Evolutionary conservation across 352 stramenopile species (phyloP).

Genomic region (Phytophthora quininea): DNA sequence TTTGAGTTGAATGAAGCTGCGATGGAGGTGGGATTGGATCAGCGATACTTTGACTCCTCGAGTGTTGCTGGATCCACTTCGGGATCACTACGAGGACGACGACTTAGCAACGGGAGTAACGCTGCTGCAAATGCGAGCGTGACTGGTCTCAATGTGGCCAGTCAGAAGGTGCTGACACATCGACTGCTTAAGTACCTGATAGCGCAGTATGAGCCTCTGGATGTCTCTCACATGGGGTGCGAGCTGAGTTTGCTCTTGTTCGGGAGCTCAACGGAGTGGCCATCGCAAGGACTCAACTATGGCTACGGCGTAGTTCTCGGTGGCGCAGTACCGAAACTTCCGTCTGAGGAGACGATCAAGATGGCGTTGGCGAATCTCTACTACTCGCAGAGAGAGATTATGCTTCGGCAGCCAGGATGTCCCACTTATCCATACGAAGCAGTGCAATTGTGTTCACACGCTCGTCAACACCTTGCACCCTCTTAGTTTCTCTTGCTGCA

Average conservation of each 20-base stretch:
- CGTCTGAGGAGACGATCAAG: conserved; percentile 75
- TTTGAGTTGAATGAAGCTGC: conserved; percentile 57
- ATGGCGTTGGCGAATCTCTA: conserved; percentile 74
- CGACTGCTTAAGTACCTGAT: conserved; percentile 79
- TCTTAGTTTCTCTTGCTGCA: no score
- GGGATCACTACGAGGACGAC: conserved; percentile 25
- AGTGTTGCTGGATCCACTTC: conserved; percentile 3
- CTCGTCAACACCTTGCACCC: no score
- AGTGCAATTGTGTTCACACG: no score
- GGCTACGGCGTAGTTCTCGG: conserved; percentile 25
- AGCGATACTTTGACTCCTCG: conserved; percentile 64
- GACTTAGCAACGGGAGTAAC: no score
- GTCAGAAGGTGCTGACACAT: conserved; percentile 74
- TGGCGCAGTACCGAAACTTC: conserved; percentile 41
- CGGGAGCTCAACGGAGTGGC: conserved; percentile 42
- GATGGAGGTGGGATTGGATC: conserved; percentile 54
- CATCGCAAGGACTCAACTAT: conserved; percentile 27
- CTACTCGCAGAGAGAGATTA: conserved; percentile 83
- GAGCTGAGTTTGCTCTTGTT: conserved; percentile 69
- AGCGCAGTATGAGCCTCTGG: conserved; percentile 75
- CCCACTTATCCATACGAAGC: no score
- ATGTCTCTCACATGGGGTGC: conserved; percentile 68
- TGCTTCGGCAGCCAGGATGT: no score
- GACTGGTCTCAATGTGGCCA: conserved; percentile 20
- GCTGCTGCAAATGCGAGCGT: no score